A percentile compares a stretch with the other conserved stretches of the same genome.
Evolutionary conservation across 2,329 filamentous ascomycete genomes (phyloP).

Genomic region (Monilinia fructigena): DNA sequence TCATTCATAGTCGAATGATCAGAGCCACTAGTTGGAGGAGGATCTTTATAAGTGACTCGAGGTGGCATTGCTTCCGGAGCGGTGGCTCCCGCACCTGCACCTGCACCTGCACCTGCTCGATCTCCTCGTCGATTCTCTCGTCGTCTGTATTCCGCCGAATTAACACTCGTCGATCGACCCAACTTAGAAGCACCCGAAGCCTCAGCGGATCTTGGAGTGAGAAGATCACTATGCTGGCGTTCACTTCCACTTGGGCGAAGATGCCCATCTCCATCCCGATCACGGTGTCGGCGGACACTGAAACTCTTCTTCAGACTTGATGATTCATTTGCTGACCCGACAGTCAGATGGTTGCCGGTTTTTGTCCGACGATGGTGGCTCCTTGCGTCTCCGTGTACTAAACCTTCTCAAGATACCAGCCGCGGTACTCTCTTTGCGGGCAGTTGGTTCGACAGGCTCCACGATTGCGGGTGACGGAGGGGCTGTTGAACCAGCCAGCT

Average conservation of each 20-base stretch:
- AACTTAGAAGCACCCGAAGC: conserved; percentile 63
- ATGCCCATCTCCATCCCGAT: conserved; percentile 49
- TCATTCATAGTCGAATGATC: conserved; percentile 64
- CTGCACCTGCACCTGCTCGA: conserved; percentile 43
- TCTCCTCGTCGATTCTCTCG: conserved; percentile 52
- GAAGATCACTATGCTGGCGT: conserved; percentile 73
- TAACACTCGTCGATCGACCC: conserved; percentile 87
- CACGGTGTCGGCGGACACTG: conserved; percentile 67
- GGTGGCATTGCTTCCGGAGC: conserved; percentile 54
- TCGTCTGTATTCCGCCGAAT: conserved; percentile 77
- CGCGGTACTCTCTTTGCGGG: conserved; percentile 84
- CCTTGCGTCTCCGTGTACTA: conserved; percentile 78
- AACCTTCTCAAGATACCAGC: conserved; percentile 83
- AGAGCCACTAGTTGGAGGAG: conserved; percentile 74
- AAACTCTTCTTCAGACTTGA: conserved; percentile 79
- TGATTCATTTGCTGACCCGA: conserved; percentile 74
- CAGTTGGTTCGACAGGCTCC: conserved; percentile 58
- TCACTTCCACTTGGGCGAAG: conserved; percentile 60
- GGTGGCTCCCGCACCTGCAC: conserved; percentile 49
- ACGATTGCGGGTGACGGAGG: conserved; percentile 50
- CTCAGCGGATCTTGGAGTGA: conserved; percentile 61
- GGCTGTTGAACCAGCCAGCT: conserved; percentile 50
- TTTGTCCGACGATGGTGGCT: conserved; percentile 49
- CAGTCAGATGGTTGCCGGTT: conserved; percentile 67
- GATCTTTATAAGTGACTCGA: conserved; percentile 56